phyloP scores from a whole-genome alignment of 106 monocot genomes.

The Dendrobium officinale region DNA sequence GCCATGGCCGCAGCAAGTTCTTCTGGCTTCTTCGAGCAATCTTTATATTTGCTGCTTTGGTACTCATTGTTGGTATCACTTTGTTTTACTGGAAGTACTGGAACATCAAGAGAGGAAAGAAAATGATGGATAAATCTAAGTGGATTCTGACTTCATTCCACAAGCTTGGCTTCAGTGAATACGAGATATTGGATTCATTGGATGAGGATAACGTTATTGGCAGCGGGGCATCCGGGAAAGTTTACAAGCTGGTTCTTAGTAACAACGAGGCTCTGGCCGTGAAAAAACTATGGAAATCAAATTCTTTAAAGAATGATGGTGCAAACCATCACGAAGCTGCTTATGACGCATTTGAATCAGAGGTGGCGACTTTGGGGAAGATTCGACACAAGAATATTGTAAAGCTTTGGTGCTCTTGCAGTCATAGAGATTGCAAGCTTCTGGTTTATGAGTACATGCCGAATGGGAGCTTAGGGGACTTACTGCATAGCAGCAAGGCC shows the following conservation, averaged over 20 bases:
- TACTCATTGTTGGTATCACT: constrained; percentile 25
- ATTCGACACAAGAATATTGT: constrained; percentile 26
- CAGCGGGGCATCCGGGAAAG: constrained; percentile 34
- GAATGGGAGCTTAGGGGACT: constrained; percentile 23
- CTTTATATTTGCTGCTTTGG: constrained; percentile 12
- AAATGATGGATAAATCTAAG: constrained; percentile 23
- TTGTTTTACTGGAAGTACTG: constrained; percentile 26
- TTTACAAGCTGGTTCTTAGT: constrained; percentile 34
- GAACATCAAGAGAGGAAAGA: constrained; percentile 18
- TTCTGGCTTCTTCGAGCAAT: constrained; percentile 38
- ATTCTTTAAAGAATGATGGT: not conserved
- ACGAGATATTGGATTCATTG: constrained; percentile 24
- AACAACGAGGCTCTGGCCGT: constrained; percentile 31
- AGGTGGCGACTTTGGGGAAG: constrained; percentile 14
- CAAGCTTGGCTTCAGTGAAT: constrained; percentile 39
- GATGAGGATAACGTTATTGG: constrained; percentile 44
- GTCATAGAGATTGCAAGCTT: constrained; percentile 12
- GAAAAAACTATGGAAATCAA: constrained; percentile 28
- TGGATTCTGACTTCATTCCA: constrained; percentile 75
- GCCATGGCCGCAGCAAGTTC: not conserved
- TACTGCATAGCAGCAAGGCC: constrained; percentile 13
- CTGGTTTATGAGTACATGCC: constrained; percentile 30
- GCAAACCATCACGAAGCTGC: not conserved
- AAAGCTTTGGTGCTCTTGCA: constrained; percentile 18
- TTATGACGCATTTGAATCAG: constrained; percentile 13